Base-by-base conservation (phyloP, 1,284 basidiomycete genomes). In the Sanghuangporus baumii region DNA sequence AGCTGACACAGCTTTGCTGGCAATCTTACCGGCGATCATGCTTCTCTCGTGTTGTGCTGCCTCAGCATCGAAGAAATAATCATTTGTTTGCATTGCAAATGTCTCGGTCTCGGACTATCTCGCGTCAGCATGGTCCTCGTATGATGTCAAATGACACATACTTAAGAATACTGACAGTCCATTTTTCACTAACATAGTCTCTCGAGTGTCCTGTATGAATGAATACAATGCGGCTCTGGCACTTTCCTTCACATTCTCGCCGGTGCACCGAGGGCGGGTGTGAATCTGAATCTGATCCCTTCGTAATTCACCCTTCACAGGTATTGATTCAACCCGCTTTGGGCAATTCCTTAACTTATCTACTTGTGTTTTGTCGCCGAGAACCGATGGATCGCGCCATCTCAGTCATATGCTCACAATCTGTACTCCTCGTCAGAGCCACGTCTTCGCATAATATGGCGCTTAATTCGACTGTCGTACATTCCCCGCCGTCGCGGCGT, bases 91-190 rank as follows among this genome's bases (percentile, higher is more conserved):
- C 7, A 46, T 46, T 46, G 43, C 43, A 41, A 6, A 16, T 14
- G 43, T 46, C 16, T 46, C 23, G 23, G 43, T 46, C 16, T 46
- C 23, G 23, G 23, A 23, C 23, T 23, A 23, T 23, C 23, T 23
- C 43, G 43, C 43, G 16, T 18, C 43, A 46, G 16, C 16, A 11
- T 46, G 43, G 20, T 46, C 16, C n/a, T 54, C 31, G 52, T 54
- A 54, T 54, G 52, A 54, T 36, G 26, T 54, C 52, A 54, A 38
- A 16, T 54, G 52, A 54, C 52, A 54, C 52, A 12, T 54, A n/a
- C 2, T 48, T 8, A 8, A 1, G 2, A 16, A 12, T 23, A 11
- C 34, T 36, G 31, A 37, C 52, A 54, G 31, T 14, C 31, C n/a
- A 20, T 11, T 48, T 23, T 48, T 48, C n/a, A 48, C 47, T 20